Evolutionary conservation across 257 asterid species (phyloP).

Genomic region (Ligustrum vulgare): DNA sequence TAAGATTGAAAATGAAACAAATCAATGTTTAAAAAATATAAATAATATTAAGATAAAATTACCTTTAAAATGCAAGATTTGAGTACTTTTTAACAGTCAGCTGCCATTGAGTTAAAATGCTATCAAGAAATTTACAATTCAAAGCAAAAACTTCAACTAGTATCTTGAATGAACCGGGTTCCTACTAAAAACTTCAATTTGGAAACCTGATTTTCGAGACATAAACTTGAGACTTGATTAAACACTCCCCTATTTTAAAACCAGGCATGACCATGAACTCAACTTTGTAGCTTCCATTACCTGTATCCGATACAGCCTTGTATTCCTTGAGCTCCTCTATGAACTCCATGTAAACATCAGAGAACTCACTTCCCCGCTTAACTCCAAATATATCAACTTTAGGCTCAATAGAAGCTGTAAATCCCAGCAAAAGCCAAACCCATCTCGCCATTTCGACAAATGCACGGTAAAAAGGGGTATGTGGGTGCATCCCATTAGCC

Average conservation of each 20-base stretch:
- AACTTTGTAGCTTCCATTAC: constrained; percentile 47
- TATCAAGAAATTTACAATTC: constrained; percentile 22
- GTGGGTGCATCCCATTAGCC: constrained; percentile 61
- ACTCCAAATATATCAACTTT: constrained; percentile 54
- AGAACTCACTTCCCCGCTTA: constrained; percentile 56
- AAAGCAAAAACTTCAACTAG: constrained; percentile 18
- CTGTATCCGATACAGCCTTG: constrained; percentile 29
- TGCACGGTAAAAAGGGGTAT: constrained; percentile 62
- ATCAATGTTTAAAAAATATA: constrained; percentile 26
- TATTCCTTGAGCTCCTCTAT: constrained; percentile 56
- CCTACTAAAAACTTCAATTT: constrained; percentile 25
- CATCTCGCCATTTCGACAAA: constrained; percentile 80
- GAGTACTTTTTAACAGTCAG: constrained; percentile 19
- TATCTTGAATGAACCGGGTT: neutral
- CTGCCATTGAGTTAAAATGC: constrained; percentile 21
- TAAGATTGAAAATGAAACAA: constrained; percentile 30
- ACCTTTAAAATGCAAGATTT: constrained; percentile 15
- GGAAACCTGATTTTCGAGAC: constrained; percentile 37
- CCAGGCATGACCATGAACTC: constrained; percentile 89
- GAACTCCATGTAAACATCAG: constrained; percentile 63
- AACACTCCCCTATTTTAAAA: constrained; percentile 48
- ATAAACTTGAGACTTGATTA: constrained; percentile 70
- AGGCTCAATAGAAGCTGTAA: constrained; percentile 42
- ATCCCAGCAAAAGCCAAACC: constrained; percentile 71
- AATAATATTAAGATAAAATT: constrained; percentile 18